These are phyloP conservation scores for Ganoderma boninense DNA, from an alignment of 1,284 basidiomycete genomes.

Conservation along the genomic window DNA sequence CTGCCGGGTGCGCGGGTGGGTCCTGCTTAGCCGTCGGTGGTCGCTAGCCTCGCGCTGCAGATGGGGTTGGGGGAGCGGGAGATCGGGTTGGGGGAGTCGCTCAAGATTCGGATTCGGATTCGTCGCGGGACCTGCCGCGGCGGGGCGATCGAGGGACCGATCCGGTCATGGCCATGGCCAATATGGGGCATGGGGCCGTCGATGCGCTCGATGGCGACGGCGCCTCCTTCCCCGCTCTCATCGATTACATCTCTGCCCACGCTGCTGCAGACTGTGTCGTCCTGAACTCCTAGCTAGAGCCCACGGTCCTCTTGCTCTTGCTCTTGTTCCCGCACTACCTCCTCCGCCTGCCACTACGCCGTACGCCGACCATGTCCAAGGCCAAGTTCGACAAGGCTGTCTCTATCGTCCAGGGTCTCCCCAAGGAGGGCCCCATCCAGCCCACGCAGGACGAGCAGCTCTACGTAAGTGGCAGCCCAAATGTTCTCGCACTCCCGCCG, in stretches of 20 bases:
- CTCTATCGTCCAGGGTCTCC: slow-evolving; percentile 72
- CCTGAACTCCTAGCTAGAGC: background rate
- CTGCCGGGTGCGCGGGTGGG: slow-evolving; percentile 8
- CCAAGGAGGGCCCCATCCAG: slow-evolving; percentile 84
- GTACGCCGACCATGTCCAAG: slow-evolving; percentile 57
- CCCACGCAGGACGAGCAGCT: slow-evolving; percentile 83
- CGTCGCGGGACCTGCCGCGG: slow-evolving; percentile 29
- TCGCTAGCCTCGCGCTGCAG: background rate
- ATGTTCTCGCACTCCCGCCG: slow-evolving; percentile 9
- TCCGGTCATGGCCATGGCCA: slow-evolving; percentile 20
- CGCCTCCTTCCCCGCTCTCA: slow-evolving; percentile 31
- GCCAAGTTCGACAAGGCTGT: slow-evolving; percentile 86
- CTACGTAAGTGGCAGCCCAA: slow-evolving; percentile 57
- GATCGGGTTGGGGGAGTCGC: slow-evolving; percentile 17
- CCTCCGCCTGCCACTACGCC: slow-evolving; percentile 17
- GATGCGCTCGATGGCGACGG: slow-evolving; percentile 83
- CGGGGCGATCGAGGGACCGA: slow-evolving; percentile 26
- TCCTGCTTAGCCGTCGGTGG: background rate
- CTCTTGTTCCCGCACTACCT: background rate
- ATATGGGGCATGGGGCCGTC: slow-evolving; percentile 48
- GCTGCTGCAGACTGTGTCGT: too few relatives aligned
- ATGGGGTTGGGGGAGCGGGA: slow-evolving; percentile 11
- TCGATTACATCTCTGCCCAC: slow-evolving; percentile 33
- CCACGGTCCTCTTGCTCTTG: slow-evolving; percentile 24
- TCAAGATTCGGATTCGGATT: slow-evolving; percentile 29